Evolutionary conservation across 2,329 filamentous ascomycete genomes (phyloP).

Genomic region (Clathrospora elynae): DNA sequence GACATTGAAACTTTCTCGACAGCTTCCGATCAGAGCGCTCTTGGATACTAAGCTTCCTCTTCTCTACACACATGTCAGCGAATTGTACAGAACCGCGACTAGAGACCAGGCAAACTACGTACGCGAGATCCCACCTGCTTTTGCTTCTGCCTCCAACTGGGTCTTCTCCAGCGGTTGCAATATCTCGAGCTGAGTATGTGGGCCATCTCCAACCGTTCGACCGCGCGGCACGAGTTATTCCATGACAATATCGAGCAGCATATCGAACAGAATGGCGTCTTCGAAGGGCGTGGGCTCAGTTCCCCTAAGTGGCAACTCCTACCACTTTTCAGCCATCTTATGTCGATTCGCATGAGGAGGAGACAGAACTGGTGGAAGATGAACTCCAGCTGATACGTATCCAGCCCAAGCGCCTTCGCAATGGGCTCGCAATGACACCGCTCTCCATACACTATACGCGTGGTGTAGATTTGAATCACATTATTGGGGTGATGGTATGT

Average conservation of each 20-base stretch:
- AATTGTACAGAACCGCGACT: background rate
- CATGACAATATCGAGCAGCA: constrained; percentile 4
- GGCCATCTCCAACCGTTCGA: constrained; percentile 1
- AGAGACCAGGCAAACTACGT: background rate
- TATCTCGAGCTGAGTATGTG: constrained; percentile 5
- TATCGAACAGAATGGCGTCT: constrained; percentile 12
- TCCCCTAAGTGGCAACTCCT: background rate
- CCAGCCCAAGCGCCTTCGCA: background rate
- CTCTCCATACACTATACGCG: background rate
- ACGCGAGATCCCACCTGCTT: background rate
- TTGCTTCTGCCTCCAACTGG: background rate
- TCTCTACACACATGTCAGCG: background rate
- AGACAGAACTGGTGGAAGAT: background rate
- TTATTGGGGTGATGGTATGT: background rate
- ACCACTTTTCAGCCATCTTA: too few relatives aligned
- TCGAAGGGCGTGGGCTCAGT: constrained; percentile 2
- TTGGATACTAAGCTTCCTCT: background rate
- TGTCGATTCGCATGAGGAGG: background rate
- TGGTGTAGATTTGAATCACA: background rate
- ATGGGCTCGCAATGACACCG: background rate
- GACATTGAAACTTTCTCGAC: background rate
- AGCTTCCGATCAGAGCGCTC: background rate
- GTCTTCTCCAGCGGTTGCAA: background rate
- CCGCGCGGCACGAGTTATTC: background rate
- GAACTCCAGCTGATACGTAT: background rate